Percentiles rank a stretch among this genome's conserved stretches.
Conservation (phyloP, 1,284 basidiomycete species). For the Leccinum huronense region DNA sequence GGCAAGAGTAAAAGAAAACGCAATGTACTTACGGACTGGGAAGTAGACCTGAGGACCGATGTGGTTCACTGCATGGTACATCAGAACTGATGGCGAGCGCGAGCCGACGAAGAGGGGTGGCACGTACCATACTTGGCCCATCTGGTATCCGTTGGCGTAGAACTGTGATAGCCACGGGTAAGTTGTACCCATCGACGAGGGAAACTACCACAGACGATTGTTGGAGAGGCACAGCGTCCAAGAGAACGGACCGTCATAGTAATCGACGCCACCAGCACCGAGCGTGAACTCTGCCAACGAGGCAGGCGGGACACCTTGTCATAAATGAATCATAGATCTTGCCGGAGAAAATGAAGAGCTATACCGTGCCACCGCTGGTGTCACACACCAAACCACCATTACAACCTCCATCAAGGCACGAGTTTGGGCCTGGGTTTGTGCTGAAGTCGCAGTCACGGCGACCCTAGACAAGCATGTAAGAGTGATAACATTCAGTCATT, state of each 20-base stretch:
- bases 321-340: slow-evolving; percentile 3
- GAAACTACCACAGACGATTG: not conserved
- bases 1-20: no score
- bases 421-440: slow-evolving; percentile 45
- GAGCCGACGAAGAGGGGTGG: no score
- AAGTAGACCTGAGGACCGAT: no score
- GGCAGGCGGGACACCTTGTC: slow-evolving; percentile 57
- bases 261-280: slow-evolving; percentile 22
- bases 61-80: no score
- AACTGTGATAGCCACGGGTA: slow-evolving; percentile 46
- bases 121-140: no score
- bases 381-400: slow-evolving; percentile 58
- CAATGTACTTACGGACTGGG: no score
- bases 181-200: slow-evolving; percentile 47
- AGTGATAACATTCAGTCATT: not conserved
- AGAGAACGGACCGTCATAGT: slow-evolving; percentile 28
- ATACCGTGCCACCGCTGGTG: slow-evolving; percentile 47
- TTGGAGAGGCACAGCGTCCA: no score
- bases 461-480: slow-evolving; percentile 21
- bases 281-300: slow-evolving; percentile 62
- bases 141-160: no score
- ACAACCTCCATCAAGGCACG: slow-evolving; percentile 55
- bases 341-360: slow-evolving; percentile 3
- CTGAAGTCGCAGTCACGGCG: slow-evolving; percentile 41
- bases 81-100: no score